Base-by-base conservation (phyloP, 2,329 filamentous ascomycete species). In the Aureobasidium mangrovei region DNA sequence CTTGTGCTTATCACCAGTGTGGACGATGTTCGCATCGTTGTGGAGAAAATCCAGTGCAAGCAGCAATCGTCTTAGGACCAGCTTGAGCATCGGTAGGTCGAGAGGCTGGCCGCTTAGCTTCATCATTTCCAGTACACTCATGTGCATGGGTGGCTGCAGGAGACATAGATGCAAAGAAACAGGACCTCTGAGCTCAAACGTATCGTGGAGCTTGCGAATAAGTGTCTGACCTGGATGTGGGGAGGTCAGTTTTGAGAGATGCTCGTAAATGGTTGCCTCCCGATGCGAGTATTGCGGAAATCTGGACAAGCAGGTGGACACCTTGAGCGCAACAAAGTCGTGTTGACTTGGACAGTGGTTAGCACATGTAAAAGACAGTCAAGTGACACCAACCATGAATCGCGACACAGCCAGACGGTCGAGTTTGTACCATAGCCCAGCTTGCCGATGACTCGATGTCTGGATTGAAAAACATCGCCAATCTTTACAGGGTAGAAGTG, bases 371-470 rank as follows among this genome's bases (percentile, higher is more conserved):
- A n/a, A n/a, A n/a, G n/a, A n/a, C n/a, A n/a, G n/a, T n/a, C n/a
- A n/a, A n/a, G n/a, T n/a, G n/a, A n/a, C n/a, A n/a, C n/a, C 28
- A n/a, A 43, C 41, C 41, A 7, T 26, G 70, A 62, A 62, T 73
- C 69, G 29, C 59, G 66, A 43, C 66, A 67, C 0, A 75, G 65
- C 72, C 72, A 75, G 4, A 72, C 67, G 0, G 72, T 74, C 6
- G 72, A 72, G 42, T 57, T 61, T 7, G 61, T 62, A 4, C 72
- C 72, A 58, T 69, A 72, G 33, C 72, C 72, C 9, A 75, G 64
- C 56, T 76, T 75, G 36, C 66, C 67, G 5, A 74, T 61, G 35
- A 71, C 61, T 42, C 68, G 62, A 10, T 35, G 10, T 10, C 10
- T 10, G 10, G 32, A 35, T 3, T 64, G 29, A 53, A 71, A 57